These are phyloP conservation scores for Hericium alpestre DNA, from an alignment of 768 basidiomycete species.

Conservation along the genomic window DNA sequence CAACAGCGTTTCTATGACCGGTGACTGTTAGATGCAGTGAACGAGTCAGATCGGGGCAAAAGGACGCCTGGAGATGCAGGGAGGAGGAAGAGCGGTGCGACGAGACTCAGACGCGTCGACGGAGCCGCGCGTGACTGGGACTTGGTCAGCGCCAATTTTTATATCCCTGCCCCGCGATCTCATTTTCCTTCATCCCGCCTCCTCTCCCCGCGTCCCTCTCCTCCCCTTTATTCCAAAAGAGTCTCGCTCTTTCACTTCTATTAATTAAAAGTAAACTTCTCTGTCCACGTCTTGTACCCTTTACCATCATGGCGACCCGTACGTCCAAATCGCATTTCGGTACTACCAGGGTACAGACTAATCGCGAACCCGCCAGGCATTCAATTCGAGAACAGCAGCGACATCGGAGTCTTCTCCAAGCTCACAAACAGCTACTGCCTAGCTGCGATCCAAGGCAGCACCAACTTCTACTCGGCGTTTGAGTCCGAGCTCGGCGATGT, in stretches of 20 bases:
- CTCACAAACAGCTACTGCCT: constrained; percentile 98
- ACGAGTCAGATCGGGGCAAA: background rate
- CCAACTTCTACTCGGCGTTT: constrained; percentile 97
- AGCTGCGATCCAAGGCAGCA: constrained; percentile 83
- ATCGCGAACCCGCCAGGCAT: constrained; percentile 41
- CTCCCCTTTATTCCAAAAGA: background rate
- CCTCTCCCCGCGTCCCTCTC: background rate
- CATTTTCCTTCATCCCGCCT: background rate
- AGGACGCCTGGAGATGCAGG: background rate
- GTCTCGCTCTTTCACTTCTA: background rate
- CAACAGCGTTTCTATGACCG: too few species aligned
- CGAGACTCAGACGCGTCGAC: background rate
- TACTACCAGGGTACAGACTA: background rate
- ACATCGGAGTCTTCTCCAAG: constrained; percentile 95
- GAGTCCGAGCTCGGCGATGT: constrained; percentile 90
- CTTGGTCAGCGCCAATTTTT: background rate
- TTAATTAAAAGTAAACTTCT: background rate
- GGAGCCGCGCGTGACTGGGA: background rate
- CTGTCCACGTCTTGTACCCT: background rate
- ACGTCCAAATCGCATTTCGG: constrained; percentile 17
- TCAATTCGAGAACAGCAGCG: constrained; percentile 90
- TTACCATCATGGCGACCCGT: constrained; percentile 55
- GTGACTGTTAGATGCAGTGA: too few species aligned
- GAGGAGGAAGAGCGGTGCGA: background rate
- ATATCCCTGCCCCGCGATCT: background rate